Percentiles rank a stretch among this genome's conserved stretches.
Evolutionary conservation across 306 rosid species (phyloP).

Genomic region (Dicorynia guianensis): DNA sequence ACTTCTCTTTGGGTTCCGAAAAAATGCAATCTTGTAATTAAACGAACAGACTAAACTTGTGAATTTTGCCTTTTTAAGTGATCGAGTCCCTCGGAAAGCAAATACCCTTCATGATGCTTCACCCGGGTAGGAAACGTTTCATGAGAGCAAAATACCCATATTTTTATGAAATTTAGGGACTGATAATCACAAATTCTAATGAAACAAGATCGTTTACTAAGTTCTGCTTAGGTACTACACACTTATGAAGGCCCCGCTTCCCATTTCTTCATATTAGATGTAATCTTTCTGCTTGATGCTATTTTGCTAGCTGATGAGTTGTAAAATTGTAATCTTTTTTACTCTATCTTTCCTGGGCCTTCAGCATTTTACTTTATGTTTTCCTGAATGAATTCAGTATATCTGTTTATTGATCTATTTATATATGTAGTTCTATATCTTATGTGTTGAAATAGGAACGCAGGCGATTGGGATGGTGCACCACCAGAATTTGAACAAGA

Average conservation of each 20-base stretch:
- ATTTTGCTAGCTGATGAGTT: too few species aligned
- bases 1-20: constrained; percentile 35
- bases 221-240: constrained; percentile 17
- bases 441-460: constrained; percentile 55
- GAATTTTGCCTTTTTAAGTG: constrained; percentile 9
- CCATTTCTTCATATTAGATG: constrained; percentile 8
- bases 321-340: too few species aligned
- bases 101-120: neutral
- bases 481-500: constrained; percentile 73
- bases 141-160: too few species aligned
- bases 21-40: constrained; percentile 29
- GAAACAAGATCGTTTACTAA: constrained; percentile 27
- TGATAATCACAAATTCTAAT: constrained; percentile 28
- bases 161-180: too few species aligned
- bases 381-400: neutral
- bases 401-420: constrained; percentile 6
- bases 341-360: neutral
- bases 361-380: constrained; percentile 27
- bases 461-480: constrained; percentile 60
- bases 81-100: constrained; percentile 14
- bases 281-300: neutral
- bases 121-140: too few species aligned
- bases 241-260: constrained; percentile 23
- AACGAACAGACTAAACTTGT: constrained; percentile 19
- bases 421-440: constrained; percentile 8